Evolutionary conservation across 352 stramenopile genomes (phyloP).

Genomic region (Phytophthora megakarya): DNA sequence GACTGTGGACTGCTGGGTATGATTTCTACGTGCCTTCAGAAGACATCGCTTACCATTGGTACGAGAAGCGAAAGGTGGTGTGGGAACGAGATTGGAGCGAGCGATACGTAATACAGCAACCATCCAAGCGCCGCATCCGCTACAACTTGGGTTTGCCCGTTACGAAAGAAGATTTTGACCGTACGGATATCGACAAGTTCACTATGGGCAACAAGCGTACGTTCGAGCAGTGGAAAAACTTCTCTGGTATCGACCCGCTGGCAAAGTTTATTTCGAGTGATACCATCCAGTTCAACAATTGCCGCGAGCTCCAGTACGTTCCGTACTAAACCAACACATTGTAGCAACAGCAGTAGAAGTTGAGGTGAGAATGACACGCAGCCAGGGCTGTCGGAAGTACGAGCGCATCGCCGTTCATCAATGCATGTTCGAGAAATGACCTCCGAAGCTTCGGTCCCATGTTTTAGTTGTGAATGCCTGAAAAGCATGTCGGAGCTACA

Average conservation of each 20-base stretch:
- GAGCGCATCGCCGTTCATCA: constrained; percentile 17
- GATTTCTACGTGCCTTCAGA: constrained; percentile 81
- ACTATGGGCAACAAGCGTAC: constrained; percentile 72
- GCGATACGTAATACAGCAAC: constrained; percentile 71
- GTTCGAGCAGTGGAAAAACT: constrained; percentile 79
- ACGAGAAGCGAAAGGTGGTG: constrained; percentile 81
- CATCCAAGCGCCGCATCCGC: constrained; percentile 75
- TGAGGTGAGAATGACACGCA: constrained; percentile 2
- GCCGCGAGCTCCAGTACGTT: constrained; percentile 68
- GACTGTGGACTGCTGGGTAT: constrained; percentile 79
- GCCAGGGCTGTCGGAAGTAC: constrained; percentile 10
- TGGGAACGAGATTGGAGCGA: constrained; percentile 81
- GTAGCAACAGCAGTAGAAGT: neutral
- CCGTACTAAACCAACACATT: constrained; percentile 39
- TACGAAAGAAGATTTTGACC: constrained; percentile 74
- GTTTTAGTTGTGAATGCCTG: neutral
- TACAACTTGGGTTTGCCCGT: constrained; percentile 62
- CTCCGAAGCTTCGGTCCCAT: neutral
- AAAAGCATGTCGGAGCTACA: constrained; percentile 10
- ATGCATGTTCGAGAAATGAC: constrained; percentile 6
- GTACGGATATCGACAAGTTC: constrained; percentile 74
- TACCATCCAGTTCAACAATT: constrained; percentile 76
- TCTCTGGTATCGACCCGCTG: constrained; percentile 76
- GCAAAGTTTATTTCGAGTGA: constrained; percentile 60
- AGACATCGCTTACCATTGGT: constrained; percentile 83